phyloP scores from a whole-genome alignment of 2,329 filamentous ascomycete genomes.

The Xenoacremonium recifei region DNA sequence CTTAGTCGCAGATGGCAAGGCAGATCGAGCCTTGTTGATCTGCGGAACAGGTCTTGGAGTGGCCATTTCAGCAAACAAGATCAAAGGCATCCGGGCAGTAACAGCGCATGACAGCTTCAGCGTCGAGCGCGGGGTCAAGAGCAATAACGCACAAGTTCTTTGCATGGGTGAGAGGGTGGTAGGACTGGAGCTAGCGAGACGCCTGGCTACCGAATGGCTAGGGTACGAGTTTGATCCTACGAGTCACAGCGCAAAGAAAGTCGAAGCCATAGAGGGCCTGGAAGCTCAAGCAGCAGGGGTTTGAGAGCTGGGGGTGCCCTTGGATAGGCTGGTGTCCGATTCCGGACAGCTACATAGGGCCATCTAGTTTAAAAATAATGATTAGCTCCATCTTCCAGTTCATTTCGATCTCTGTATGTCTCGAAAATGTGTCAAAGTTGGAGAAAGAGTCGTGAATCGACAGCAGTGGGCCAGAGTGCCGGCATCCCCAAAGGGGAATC shows the following conservation, averaged over 20 bases:
- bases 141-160: slow-evolving; percentile 83
- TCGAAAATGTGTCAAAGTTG: neutral
- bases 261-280: slow-evolving; percentile 35
- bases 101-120: slow-evolving; percentile 86
- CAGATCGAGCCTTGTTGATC: slow-evolving; percentile 77
- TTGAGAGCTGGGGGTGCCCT: neutral
- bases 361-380: neutral
- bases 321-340: neutral
- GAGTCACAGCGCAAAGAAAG: slow-evolving; percentile 44
- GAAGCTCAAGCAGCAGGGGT: neutral
- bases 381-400: neutral
- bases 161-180: slow-evolving; percentile 85
- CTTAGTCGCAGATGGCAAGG: slow-evolving; percentile 60
- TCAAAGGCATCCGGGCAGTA: slow-evolving; percentile 80
- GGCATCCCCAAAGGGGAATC: neutral
- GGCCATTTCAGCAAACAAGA: slow-evolving; percentile 86
- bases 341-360: neutral
- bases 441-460: neutral
- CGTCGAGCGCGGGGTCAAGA: slow-evolving; percentile 76
- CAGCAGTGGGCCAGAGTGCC: neutral
- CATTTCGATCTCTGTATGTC: too few relatives aligned
- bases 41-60: slow-evolving; percentile 87
- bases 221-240: slow-evolving; percentile 75
- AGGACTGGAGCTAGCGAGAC: slow-evolving; percentile 74
- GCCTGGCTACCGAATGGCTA: slow-evolving; percentile 78